These are phyloP conservation scores for Sanghuangporus baumii DNA, from an alignment of 1,284 basidiomycete genomes.

Conservation along the genomic window DNA sequence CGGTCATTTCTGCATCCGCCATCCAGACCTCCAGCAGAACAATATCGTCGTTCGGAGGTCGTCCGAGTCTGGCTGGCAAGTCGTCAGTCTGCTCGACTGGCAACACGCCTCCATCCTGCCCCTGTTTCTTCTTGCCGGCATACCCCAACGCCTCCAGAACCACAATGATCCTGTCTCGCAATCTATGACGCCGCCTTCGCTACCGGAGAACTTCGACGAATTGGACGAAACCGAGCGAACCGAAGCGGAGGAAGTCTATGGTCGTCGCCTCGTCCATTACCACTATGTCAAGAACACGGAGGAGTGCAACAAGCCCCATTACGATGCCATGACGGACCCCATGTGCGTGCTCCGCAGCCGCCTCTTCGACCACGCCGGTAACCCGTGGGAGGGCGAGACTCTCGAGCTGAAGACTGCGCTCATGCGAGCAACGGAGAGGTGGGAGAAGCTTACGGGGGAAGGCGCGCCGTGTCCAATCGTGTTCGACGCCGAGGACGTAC, in stretches of 20 bases:
- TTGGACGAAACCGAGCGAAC: slow-evolving; percentile 26
- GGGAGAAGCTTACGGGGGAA: not conserved
- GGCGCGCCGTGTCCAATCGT: slow-evolving; percentile 37
- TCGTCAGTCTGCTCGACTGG: slow-evolving; percentile 36
- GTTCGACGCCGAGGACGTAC: slow-evolving; percentile 38
- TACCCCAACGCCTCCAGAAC: slow-evolving; percentile 41
- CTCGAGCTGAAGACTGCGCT: slow-evolving; percentile 35
- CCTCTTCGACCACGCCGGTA: slow-evolving; percentile 32
- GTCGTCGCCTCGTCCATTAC: slow-evolving; percentile 38
- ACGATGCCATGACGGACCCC: slow-evolving; percentile 30
- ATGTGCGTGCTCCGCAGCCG: slow-evolving; percentile 29
- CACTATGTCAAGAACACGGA: slow-evolving; percentile 39
- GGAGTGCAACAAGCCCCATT: slow-evolving; percentile 36
- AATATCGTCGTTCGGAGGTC: slow-evolving; percentile 35
- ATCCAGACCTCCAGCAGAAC: slow-evolving; percentile 37
- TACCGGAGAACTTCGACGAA: slow-evolving; percentile 36
- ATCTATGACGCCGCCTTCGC: slow-evolving; percentile 31
- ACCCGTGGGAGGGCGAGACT: slow-evolving; percentile 44
- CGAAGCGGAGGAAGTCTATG: slow-evolving; percentile 30
- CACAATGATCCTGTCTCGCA: slow-evolving; percentile 36
- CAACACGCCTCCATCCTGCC: slow-evolving; percentile 41
- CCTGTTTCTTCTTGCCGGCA: slow-evolving; percentile 38
- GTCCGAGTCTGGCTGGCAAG: slow-evolving; percentile 28
- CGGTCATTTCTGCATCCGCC: slow-evolving; percentile 36
- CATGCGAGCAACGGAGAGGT: slow-evolving; percentile 30